Evolutionary conservation across 1,284 basidiomycete genomes (phyloP).

Genomic region (Taiwanofungus camphoratus): DNA sequence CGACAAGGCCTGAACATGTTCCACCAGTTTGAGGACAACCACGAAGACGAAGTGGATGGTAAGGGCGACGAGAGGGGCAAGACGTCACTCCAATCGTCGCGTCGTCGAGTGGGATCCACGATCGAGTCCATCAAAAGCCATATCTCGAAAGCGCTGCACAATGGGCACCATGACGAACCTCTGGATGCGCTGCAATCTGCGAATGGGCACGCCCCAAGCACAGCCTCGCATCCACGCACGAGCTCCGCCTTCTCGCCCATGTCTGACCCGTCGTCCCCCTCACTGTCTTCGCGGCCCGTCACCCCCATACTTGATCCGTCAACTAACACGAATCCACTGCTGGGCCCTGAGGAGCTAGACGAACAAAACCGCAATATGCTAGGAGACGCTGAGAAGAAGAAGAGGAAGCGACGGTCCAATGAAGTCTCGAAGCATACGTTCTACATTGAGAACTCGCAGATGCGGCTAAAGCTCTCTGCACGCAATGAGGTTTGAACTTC

Average conservation of each 20-base stretch:
- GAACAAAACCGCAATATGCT: constrained; percentile 22
- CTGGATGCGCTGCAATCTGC: constrained; percentile 7
- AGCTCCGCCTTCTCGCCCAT: constrained; percentile 30
- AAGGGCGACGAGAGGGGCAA: constrained; percentile 20
- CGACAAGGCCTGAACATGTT: constrained; percentile 71
- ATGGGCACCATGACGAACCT: constrained; percentile 7
- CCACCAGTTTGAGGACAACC: constrained; percentile 22
- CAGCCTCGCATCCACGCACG: constrained; percentile 5
- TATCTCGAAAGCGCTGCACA: constrained; percentile 43
- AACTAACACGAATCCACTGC: constrained; percentile 59
- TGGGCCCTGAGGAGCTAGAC: constrained; percentile 21
- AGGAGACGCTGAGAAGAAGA: constrained; percentile 26
- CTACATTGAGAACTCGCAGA: constrained; percentile 89
- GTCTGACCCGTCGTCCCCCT: constrained; percentile 13
- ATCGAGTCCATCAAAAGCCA: constrained; percentile 45
- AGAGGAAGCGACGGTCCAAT: constrained; percentile 37
- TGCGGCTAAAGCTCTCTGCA: constrained; percentile 83
- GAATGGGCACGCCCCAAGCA: constrained; percentile 6
- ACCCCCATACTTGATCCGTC: constrained; percentile 68
- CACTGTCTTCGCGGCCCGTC: constrained; percentile 30
- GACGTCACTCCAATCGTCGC: constrained; percentile 14
- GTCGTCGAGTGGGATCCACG: constrained; percentile 22
- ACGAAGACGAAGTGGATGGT: constrained; percentile 18
- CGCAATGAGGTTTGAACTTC: constrained; percentile 66
- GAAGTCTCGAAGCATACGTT: constrained; percentile 90